Base-by-base conservation (phyloP, 257 asterid species). In the Thymus mandschuricus region DNA sequence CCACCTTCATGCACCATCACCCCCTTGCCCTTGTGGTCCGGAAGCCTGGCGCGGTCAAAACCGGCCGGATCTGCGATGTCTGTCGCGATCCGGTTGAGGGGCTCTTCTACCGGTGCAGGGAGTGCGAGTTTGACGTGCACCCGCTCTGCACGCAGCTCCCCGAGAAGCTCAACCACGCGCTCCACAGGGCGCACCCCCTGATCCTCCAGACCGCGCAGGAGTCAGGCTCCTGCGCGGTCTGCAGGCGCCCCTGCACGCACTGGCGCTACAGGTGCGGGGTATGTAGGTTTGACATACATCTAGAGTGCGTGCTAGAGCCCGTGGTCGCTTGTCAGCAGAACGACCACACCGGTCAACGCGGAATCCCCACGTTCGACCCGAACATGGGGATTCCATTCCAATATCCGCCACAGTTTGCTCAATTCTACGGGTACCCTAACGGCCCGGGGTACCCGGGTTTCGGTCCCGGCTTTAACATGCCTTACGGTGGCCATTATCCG, bases 91-190 rank as follows among this genome's bases (percentile, higher is more conserved):
- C 74, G 0, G 81, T 86, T 0, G 80, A 86, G 46, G 89, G 91
- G 29, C 30, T 86, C 30, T 84, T 81, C 49, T 86, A 83, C 62
- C 52, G 87, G 68, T 86, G 89, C 79, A 79, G 76, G 34, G 57
- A 40, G 40, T 86, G 89, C 11, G 83, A 80, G 6, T 86, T 84
- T 40, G 86, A 84, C 31, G 80, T 82, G 28, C 91, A 86, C 31
- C 91, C 89, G 1, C 40, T 84, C 2, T 86, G 91, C 82, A 80
- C 86, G 1, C 83, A 66, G n/a, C 59, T 86, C 51, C 87, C 89
- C 0, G 67, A 81, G 41, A 30, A 68, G 6, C 28, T 80, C 8
- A 67, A 31, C 5, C 91, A 86, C 48, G 86, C 81, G 0, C 77
- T 83, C n/a, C 86, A 85, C 79, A 66, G 59, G 45, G 40, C 3